A percentile compares a stretch with the other conserved stretches of the same genome.
phyloP scores from a whole-genome alignment of 2,329 filamentous ascomycete genomes.

The Cladosporium phlei region DNA sequence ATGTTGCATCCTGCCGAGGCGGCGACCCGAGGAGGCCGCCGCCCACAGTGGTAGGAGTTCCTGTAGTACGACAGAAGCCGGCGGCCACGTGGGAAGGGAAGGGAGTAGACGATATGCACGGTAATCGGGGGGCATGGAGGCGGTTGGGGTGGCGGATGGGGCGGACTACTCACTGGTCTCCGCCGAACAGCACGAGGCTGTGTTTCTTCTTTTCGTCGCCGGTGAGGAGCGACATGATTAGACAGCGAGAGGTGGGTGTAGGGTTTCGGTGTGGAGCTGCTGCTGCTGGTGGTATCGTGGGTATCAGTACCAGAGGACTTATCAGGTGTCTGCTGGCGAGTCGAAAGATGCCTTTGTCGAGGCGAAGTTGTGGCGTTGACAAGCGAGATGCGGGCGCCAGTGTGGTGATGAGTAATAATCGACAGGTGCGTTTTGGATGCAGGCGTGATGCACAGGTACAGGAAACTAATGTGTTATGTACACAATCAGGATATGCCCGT shows the following conservation, averaged over 20 bases:
- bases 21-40: background rate
- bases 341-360: constrained; percentile 8
- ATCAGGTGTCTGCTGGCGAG: background rate
- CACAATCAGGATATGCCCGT: too few species aligned
- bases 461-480: too few species aligned
- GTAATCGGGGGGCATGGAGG: constrained; percentile 12
- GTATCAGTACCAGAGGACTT: too few species aligned
- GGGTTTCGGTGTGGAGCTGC: background rate
- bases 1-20: background rate
- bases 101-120: constrained; percentile 1
- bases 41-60: too few species aligned
- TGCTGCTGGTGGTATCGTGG: background rate
- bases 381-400: too few species aligned
- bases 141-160: too few species aligned
- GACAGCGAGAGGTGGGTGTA: background rate
- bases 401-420: too few species aligned
- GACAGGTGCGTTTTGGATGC: too few species aligned
- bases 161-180: constrained; percentile 24
- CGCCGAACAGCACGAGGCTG: constrained; percentile 29
- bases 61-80: too few species aligned
- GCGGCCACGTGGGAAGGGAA: background rate
- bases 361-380: too few species aligned
- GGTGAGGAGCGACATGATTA: constrained; percentile 2
- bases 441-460: too few species aligned
- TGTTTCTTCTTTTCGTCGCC: constrained; percentile 16